Percentiles rank a stretch among this genome's conserved stretches.
phyloP scores from a whole-genome alignment of 805 yeast genomes.

The Suhomyces prunicola region DNA sequence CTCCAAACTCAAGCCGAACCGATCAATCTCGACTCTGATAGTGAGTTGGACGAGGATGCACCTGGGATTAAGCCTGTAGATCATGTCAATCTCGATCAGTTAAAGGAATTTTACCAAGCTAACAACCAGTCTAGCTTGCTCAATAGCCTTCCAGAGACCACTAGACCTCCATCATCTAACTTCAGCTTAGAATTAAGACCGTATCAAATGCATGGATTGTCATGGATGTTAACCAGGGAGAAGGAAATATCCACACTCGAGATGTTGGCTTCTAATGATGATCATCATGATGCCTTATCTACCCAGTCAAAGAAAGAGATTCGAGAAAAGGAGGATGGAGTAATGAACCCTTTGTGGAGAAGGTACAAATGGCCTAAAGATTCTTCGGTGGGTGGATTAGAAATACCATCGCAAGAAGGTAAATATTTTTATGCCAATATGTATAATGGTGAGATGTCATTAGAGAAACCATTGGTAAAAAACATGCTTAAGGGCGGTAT shows the following conservation, averaged over 20 bases:
- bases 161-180: slow-evolving; percentile 44
- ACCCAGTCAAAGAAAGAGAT: slow-evolving; percentile 25
- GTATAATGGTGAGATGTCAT: slow-evolving; percentile 74
- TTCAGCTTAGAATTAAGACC: slow-evolving; percentile 61
- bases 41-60: slow-evolving; percentile 14
- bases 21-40: slow-evolving; percentile 6
- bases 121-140: slow-evolving; percentile 61
- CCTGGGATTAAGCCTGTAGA: slow-evolving; percentile 23
- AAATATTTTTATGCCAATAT: slow-evolving; percentile 68
- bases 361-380: slow-evolving; percentile 71
- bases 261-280: slow-evolving; percentile 18
- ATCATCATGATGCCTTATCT: slow-evolving; percentile 17
- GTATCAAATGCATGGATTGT: slow-evolving; percentile 80
- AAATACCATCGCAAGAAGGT: slow-evolving; percentile 1
- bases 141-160: slow-evolving; percentile 60
- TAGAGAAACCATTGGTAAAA: slow-evolving; percentile 61
- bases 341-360: slow-evolving; percentile 84
- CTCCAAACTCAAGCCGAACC: slow-evolving; percentile 5
- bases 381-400: slow-evolving; percentile 26
- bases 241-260: slow-evolving; percentile 51
- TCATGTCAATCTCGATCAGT: slow-evolving; percentile 63
- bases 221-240: slow-evolving; percentile 88
- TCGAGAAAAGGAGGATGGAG: slow-evolving; percentile 40
- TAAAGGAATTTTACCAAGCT: slow-evolving; percentile 70
- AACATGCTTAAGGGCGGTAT: slow-evolving; percentile 76